These are phyloP conservation scores for Diaporthe eres DNA, from an alignment of 2,329 filamentous ascomycete genomes.

Conservation along the genomic window DNA sequence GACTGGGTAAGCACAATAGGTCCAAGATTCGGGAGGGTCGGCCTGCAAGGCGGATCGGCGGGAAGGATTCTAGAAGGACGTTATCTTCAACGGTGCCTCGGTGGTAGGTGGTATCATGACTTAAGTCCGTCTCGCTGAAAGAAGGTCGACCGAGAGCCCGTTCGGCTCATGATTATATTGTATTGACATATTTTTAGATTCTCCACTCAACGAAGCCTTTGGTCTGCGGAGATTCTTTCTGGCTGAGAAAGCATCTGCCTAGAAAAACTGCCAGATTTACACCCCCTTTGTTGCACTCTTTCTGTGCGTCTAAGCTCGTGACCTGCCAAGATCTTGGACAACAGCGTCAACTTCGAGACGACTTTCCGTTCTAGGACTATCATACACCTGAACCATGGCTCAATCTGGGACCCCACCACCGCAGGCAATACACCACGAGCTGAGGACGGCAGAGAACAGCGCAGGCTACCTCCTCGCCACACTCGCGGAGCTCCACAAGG, in stretches of 20 bases:
- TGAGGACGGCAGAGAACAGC: slow-evolving; percentile 42
- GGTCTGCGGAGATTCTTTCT: not conserved
- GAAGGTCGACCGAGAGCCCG: not conserved
- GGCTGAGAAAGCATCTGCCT: not conserved
- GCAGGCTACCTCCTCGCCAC: slow-evolving; percentile 48
- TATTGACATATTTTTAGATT: no score
- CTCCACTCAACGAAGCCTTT: no score
- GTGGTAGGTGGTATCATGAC: not conserved
- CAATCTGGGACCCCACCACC: slow-evolving; percentile 20
- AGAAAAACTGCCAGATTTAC: not conserved
- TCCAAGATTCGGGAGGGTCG: not conserved
- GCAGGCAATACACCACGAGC: slow-evolving; percentile 29
- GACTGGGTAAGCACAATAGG: not conserved
- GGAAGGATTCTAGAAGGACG: not conserved
- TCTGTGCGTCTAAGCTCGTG: not conserved
- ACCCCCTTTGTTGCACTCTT: not conserved
- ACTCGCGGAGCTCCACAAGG: slow-evolving; percentile 43
- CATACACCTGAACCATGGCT: not conserved
- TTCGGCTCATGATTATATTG: not conserved
- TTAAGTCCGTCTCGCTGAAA: not conserved
- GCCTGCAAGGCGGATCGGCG: not conserved
- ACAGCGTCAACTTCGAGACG: not conserved
- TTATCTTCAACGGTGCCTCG: not conserved
- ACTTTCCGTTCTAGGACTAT: not conserved
- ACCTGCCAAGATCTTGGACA: not conserved